Base-by-base conservation (phyloP, 805 yeast species). In the Saccharomycopsis sp. region DNA sequence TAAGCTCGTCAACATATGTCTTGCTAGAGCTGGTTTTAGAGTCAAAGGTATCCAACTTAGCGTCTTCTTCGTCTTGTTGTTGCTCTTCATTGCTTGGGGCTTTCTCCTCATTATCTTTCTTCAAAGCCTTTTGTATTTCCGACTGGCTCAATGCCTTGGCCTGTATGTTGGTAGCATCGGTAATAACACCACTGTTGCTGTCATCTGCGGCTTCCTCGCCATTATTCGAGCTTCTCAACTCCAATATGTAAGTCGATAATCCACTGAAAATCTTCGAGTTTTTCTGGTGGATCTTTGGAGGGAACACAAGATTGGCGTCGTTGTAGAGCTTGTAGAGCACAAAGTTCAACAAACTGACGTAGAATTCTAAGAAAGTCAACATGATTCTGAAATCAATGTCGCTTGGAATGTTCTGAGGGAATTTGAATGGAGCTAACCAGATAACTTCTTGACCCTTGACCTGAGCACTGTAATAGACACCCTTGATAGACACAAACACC, bases 371-470 rank as follows among this genome's bases (percentile, higher is more conserved):
- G 74, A 94, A 94, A 1, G 98, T 93, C 68, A 90, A 78, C 99
- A 94, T 94, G 76, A 94, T 90, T 73, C 94, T 82, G 78, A 94
- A 93, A 74, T 94, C 99, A 60, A 94, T 85, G 72, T 94, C 98
- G 52, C 86, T 74, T 53, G 99, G 98, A 65, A 94, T 87, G 72
- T 88, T 88, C 72, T 93, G 96, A 19, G 99, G 97, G 77, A 92
- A 94, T 73, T 91, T 94, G 81, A 86, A 94, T 23, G 99, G 99
- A 53, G 90, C 96, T 61, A 94, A 82, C 99, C 99, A 94, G 74
- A 93, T 82, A 52, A 94, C 80, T 64, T 89, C 96, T 72, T 91
- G 97, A 64, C 99, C 99, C 71, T 81, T 85, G 53, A 94, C 84
- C 62, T 71, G 81, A 38, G 97, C 98, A 71, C 91, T 90, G 70